A percentile compares a stretch with the other conserved stretches of the same genome.
These are phyloP conservation scores for Solanum rostratum DNA, from an alignment of 257 asterid genomes.

Conservation along the genomic window DNA sequence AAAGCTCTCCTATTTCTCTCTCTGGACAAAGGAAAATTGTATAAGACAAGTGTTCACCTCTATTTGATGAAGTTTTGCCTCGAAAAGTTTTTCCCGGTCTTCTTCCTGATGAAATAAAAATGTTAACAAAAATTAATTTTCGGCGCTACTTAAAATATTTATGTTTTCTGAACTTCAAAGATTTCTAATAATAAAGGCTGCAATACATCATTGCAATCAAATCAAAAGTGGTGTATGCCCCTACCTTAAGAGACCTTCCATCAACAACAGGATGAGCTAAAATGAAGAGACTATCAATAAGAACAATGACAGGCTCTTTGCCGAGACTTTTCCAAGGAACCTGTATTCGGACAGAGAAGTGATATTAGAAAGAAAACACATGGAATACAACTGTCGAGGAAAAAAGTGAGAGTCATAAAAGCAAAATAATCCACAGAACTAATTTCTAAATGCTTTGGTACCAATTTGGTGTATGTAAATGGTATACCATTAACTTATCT, in stretches of 20 bases:
- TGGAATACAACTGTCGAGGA: not conserved
- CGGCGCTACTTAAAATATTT: not conserved
- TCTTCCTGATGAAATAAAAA: conserved; percentile 50
- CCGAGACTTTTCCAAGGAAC: conserved; percentile 99
- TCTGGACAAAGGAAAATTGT: not conserved
- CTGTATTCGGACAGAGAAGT: conserved; percentile 18
- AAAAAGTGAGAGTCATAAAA: not conserved
- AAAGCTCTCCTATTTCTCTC: not conserved
- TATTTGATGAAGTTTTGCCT: conserved; percentile 92
- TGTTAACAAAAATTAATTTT: not conserved
- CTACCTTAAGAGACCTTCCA: conserved; percentile 75
- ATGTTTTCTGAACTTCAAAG: not conserved
- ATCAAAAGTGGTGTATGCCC: not conserved
- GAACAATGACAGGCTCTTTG: conserved; percentile 98
- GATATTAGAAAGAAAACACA: conserved; percentile 7
- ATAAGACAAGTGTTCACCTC: conserved; percentile 45
- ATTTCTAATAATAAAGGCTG: not conserved
- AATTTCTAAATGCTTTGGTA: not conserved
- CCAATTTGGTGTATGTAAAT: not conserved
- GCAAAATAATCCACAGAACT: not conserved
- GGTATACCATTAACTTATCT: not conserved
- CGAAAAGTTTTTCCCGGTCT: conserved; percentile 79
- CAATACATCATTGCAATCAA: not conserved
- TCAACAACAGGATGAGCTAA: conserved; percentile 78
- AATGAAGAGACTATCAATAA: conserved; percentile 82